Evolutionary conservation across 108 stramenopile genomes (phyloP), one percentile per base, ranked within the genome.

Genomic region (Conticribra guillardii): DNA sequence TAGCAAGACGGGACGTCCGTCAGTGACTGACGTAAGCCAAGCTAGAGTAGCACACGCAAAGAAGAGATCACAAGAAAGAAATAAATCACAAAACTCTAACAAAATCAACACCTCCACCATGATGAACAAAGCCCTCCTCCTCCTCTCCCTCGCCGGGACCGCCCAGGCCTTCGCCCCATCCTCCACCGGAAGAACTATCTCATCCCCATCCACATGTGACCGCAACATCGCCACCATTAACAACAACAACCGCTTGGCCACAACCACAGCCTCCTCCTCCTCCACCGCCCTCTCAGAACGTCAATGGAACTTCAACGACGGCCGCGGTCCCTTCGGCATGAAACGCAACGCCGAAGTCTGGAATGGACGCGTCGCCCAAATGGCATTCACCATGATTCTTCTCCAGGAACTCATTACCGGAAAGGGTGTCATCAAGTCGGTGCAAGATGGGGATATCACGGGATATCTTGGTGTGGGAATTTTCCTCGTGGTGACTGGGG

Each of bases 301-400:
- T 28, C 74, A 80, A 74, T 95, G 94, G 94, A 95, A 95, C 69
- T 95, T 95, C 76, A 95, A 95, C 74, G 76, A 88, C 41, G 94
- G 94, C 18, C 89, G 90, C 21, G 54, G 74, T 24, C 94, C 94
- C 2, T 95, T 83, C 79, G 94, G 94, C 14, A 52, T 95, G 44
- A 92, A 92, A 76, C 85, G 82, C 58, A 95, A 95, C 67, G 94
- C 94, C 47, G 94, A 95, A 80, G 91, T 91, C 50, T 95, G 94
- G 94, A 95, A 95, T 67, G 94, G 94, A 33, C 88, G 94, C 26
- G 88, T 90, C 22, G 89, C 94, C 9, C 94, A 95, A 81, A 88
- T 95, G 87, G 90, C 86, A 33, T 95, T 95, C 60, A 76, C 84
- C 5, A 58, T 88, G 24, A 82, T 90, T 19, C 82, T 95, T 55